Conservation (phyloP, 2,329 filamentous ascomycete genomes). For the Fonsecaea nubica region DNA sequence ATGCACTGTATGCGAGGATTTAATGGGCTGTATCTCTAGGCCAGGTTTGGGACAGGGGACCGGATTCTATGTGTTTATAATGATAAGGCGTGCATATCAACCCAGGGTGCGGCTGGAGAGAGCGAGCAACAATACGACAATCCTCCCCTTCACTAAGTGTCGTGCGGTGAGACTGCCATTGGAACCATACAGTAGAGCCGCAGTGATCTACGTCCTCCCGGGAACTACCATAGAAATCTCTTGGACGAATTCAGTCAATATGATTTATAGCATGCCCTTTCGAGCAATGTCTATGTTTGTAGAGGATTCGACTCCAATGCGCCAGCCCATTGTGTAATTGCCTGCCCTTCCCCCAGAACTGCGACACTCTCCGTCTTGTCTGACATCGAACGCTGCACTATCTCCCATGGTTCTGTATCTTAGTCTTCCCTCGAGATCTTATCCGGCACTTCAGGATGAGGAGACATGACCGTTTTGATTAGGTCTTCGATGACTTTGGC, state of each 20-base stretch:
- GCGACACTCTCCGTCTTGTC: neutral
- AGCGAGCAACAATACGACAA: neutral
- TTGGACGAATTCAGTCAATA: neutral
- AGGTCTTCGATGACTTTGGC: constrained; percentile 81
- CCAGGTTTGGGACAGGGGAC: neutral
- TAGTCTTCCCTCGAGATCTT: constrained; percentile 39
- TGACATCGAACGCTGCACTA: neutral
- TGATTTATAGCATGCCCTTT: constrained; percentile 10
- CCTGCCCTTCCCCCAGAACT: neutral
- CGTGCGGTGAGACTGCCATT: neutral
- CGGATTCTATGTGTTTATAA: neutral
- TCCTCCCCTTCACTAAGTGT: neutral
- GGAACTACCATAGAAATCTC: neutral
- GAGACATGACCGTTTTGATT: constrained; percentile 81
- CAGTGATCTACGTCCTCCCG: neutral
- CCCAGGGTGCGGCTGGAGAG: neutral
- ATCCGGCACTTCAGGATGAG: constrained; percentile 72
- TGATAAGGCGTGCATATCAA: neutral
- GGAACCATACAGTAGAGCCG: neutral
- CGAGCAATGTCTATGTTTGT: neutral
- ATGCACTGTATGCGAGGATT: neutral
- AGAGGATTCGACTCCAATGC: constrained; percentile 1
- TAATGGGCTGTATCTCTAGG: neutral
- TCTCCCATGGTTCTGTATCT: constrained; percentile 4
- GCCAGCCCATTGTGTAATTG: constrained; percentile 8